Base-by-base conservation (phyloP, 208 protist genomes). In the Acanthamoeba healyi region DNA sequence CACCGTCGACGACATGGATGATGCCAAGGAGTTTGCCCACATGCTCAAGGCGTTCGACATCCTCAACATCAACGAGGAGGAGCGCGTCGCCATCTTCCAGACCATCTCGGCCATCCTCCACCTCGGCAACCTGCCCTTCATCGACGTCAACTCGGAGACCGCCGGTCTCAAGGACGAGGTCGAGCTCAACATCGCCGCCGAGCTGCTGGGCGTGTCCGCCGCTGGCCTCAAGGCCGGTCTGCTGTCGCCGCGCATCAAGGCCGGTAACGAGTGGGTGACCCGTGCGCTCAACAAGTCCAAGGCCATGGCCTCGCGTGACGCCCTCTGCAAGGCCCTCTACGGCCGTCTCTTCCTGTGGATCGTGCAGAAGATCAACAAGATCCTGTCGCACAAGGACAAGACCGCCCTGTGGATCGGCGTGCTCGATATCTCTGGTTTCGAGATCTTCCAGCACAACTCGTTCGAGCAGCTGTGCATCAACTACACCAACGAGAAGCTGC, bases 371-470 rank as follows among this genome's bases (percentile, higher is more conserved):
- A 98, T 98, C 77, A 98, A 98, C 92, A 58, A 96, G 29, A 74
- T 67, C 7, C 44, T 97, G 49, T 93, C 51, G n/a, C 29, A 82
- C 92, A 46, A 67, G 32, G 40, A 58, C 61, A 77, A 77, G 65
- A 63, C 34, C 26, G 89, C 89, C 19, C 51, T 82, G 65, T 82
- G 38, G 65, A 93, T 93, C 70, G 89, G 89, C 44, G 93, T 99
- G 32, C 95, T 99, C 12, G 98, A 99, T 95, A 99, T 99, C 90
- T 98, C 97, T 86, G 98, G 98, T 81, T 99, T 99, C 94, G 98
- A 99, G 96, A 97, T 97, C 89, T 99, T 99, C 95, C 91, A 97
- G 51, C 51, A 95, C 72, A 98, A 98, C 95, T 95, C 88, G 32
- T 98, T 98, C 56, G 97, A 98, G 86, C 97, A 98, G 90, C 70